These are phyloP conservation scores for Trypanosoma platydactyli DNA, from an alignment of 208 protist species.

Conservation along the genomic window DNA sequence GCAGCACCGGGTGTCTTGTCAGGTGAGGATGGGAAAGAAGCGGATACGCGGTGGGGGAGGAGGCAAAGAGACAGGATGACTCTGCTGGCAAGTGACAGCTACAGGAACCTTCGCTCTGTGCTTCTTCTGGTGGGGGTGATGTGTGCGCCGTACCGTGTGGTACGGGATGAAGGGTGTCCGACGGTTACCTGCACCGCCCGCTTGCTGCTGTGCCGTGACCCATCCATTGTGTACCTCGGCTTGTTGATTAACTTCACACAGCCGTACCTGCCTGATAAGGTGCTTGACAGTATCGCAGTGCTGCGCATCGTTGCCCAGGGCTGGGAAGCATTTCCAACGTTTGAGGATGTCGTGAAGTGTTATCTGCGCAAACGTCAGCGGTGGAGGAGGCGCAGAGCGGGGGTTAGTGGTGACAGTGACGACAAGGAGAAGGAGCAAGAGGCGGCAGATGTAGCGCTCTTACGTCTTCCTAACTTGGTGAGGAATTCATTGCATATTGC, in stretches of 20 bases:
- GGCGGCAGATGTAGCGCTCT: conserved; percentile 11
- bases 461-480: conserved; percentile 25
- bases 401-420: conserved; percentile 13
- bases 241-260: conserved; percentile 68
- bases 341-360: conserved; percentile 50
- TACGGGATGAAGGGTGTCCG: conserved; percentile 43
- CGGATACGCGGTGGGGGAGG: neutral
- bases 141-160: conserved; percentile 59
- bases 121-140: conserved; percentile 54
- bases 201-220: conserved; percentile 70
- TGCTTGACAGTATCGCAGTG: conserved; percentile 47
- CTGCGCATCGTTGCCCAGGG: conserved; percentile 65
- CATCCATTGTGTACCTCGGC: conserved; percentile 72
- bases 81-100: conserved; percentile 6
- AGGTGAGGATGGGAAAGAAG: neutral
- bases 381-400: neutral
- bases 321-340: conserved; percentile 57
- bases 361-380: conserved; percentile 10
- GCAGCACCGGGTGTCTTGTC: neutral
- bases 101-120: conserved; percentile 51
- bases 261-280: conserved; percentile 36
- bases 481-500: conserved; percentile 16
- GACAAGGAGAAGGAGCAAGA: conserved; percentile 25
- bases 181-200: conserved; percentile 51
- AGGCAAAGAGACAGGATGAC: neutral